These are phyloP conservation scores for Trichomonas vaginalis DNA, from an alignment of 208 protist species.

Conservation along the genomic window DNA sequence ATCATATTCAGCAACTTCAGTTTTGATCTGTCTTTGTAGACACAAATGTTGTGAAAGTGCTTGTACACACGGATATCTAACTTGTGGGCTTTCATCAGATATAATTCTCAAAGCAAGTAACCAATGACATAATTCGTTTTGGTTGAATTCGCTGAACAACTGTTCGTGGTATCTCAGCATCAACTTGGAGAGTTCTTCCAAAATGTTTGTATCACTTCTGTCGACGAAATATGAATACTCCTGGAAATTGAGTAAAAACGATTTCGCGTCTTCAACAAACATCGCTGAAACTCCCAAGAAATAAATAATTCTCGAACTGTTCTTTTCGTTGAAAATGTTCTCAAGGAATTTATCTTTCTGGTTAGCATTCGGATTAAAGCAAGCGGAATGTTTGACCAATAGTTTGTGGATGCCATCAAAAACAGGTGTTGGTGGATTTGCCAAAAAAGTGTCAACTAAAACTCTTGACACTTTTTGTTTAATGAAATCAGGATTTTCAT, in stretches of 20 bases:
- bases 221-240: background rate
- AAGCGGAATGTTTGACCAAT: background rate
- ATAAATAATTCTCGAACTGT: background rate
- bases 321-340: background rate
- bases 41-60: background rate
- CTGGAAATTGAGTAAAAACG: background rate
- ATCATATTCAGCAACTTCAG: background rate
- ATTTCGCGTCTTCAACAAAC: background rate
- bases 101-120: background rate
- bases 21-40: no score
- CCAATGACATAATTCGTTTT: background rate
- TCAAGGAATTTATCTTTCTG: background rate
- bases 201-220: background rate
- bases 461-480: background rate
- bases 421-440: background rate
- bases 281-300: background rate
- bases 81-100: background rate
- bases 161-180: background rate
- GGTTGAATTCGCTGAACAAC: background rate
- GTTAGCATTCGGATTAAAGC: background rate
- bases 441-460: background rate
- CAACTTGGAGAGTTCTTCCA: background rate
- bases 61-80: background rate
- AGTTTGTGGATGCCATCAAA: background rate
- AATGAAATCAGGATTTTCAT: background rate